Evolutionary conservation across 2,329 filamentous ascomycete genomes (phyloP), one percentile per base, ranked within the genome.

Genomic region (Sclerotinia nivalis): DNA sequence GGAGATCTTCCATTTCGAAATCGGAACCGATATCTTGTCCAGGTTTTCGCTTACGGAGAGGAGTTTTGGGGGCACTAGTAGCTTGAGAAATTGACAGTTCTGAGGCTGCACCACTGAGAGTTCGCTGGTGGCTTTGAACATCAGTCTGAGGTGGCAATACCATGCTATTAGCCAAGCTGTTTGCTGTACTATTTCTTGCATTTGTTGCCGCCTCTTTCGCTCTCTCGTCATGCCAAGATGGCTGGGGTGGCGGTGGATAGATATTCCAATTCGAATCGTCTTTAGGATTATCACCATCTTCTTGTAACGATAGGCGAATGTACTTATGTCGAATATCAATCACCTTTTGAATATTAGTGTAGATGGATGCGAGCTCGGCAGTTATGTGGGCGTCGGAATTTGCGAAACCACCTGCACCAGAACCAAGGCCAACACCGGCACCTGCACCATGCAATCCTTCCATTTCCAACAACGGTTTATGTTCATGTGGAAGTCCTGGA

Each of bases 1-100:
- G 79, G 45, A 93, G 79, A 73, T 97, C 92, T 1, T 90, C 86
- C 78, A 97, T 87, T 71, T 93, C 86, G 78, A 99, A 99, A 79
- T 98, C 95, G 77, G 94, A 92, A 15, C 96, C 96, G 76, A 98
- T 93, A 77, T 97, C 88, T 74, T 95, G 87, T 4, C 95, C 95
- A 75, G 92, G 91, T 80, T 97, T 98, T 75, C 95, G 88, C 74
- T 82, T 89, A 77, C 87, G 90, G 12, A 83, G 81, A 37, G 83
- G 81, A 61, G 82, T 79, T 71, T 84, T 86, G 4, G 81, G 78
- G 77, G 80, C 58, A 71, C 76, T 43, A 75, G 80, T 68, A 72
- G 69, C 60, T 56, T 76, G 72, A 79, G 81, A 18, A n/a, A n/a
- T 40, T 25, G 60, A 37, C 8, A 65, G 10, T 49, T 58, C 59